Evolutionary conservation across 2,329 filamentous ascomycete genomes (phyloP).

Genomic region (Colletotrichum lini): DNA sequence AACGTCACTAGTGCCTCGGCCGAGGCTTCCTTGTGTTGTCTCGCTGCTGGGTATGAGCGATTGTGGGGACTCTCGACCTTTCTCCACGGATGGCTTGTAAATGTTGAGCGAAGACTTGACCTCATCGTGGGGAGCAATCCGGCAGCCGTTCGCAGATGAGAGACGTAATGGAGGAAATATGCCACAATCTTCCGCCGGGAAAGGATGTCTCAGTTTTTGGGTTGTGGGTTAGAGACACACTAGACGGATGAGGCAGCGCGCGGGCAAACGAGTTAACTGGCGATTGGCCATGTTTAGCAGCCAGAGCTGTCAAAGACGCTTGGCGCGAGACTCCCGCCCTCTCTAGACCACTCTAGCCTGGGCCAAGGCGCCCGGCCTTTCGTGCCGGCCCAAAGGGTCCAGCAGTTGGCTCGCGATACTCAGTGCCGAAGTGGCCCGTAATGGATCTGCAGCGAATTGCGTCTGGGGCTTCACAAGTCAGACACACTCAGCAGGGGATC

Average conservation of each 20-base stretch:
- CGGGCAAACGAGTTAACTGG: background rate
- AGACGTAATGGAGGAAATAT: conserved; percentile 25
- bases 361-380: conserved; percentile 24
- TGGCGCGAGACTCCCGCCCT: conserved; percentile 34
- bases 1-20: conserved; percentile 36
- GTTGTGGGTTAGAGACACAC: conserved; percentile 22
- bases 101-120: conserved; percentile 7
- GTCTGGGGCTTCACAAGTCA: conserved; percentile 11
- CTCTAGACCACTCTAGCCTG: conserved; percentile 25
- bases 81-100: conserved; percentile 12
- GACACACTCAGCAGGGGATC: background rate
- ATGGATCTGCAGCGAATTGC: conserved; percentile 18
- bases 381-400: conserved; percentile 5
- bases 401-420: conserved; percentile 6
- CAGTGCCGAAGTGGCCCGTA: background rate
- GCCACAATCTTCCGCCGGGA: conserved; percentile 9
- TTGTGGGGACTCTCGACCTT: conserved; percentile 13
- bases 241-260: conserved; percentile 26
- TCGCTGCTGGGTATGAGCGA: conserved; percentile 5
- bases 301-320: conserved; percentile 33
- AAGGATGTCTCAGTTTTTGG: conserved; percentile 29
- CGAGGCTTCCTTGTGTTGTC: conserved; percentile 24
- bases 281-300: conserved; percentile 12
- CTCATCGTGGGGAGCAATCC: conserved; percentile 7
- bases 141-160: conserved; percentile 36